A percentile compares a stretch with the other conserved stretches of the same genome.
Conservation (phyloP, 345 rosid genomes). For the Syzygium jambos region DNA sequence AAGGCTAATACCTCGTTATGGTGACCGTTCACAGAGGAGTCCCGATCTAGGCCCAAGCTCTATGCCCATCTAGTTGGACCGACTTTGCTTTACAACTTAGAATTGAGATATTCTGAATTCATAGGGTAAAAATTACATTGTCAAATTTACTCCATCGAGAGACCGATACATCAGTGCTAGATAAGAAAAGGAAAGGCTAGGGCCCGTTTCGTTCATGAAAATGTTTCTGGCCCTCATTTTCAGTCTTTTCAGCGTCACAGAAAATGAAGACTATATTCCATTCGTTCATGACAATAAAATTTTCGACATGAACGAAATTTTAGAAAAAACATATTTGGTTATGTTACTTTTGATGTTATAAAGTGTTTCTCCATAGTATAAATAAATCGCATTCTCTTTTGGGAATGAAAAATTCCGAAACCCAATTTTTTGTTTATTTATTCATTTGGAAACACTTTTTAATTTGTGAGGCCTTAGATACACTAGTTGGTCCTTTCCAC, state of each 20-base stretch:
- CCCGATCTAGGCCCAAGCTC: not conserved
- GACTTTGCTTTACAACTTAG: not conserved
- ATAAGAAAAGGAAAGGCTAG: not conserved
- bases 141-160: not conserved
- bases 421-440: not conserved
- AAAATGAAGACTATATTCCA: not conserved
- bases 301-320: not conserved
- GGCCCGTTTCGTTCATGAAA: not conserved
- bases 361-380: not conserved
- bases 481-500: not conserved
- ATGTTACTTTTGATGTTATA: not conserved
- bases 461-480: not conserved
- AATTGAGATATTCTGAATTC: not conserved
- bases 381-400: not conserved
- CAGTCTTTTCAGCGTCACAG: not conserved
- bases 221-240: not conserved
- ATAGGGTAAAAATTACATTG: not conserved
- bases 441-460: not conserved
- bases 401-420: not conserved
- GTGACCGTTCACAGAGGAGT: not conserved
- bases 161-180: not conserved
- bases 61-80: not conserved
- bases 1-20: not conserved
- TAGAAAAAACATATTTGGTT: not conserved
- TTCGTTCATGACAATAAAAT: not conserved